A percentile compares a stretch with the other conserved stretches of the same genome.
These are phyloP conservation scores for Monosporascus cannonballus DNA, from an alignment of 2,329 filamentous ascomycete species.

Conservation along the genomic window DNA sequence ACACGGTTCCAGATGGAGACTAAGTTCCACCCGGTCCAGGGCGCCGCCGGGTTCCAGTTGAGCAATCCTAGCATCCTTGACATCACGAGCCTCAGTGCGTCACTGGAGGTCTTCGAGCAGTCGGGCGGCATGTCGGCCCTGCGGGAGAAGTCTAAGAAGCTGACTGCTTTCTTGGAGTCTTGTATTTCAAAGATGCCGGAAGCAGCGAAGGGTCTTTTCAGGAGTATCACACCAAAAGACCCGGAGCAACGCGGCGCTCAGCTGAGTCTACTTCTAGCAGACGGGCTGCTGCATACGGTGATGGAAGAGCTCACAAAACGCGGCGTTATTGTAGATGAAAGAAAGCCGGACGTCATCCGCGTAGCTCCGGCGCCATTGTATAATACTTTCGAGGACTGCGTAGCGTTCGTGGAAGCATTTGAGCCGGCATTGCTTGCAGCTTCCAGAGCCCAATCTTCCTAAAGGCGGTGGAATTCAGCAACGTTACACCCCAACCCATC, in stretches of 20 bases:
- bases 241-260: slow-evolving; percentile 64
- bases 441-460: slow-evolving; percentile 6
- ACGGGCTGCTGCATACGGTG: slow-evolving; percentile 56
- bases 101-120: slow-evolving; percentile 62
- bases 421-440: slow-evolving; percentile 19
- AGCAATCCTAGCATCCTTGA: slow-evolving; percentile 73
- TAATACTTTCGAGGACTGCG: slow-evolving; percentile 62
- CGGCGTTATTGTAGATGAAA: slow-evolving; percentile 67
- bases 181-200: slow-evolving; percentile 40
- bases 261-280: slow-evolving; percentile 53
- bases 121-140: slow-evolving; percentile 56
- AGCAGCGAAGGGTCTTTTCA: slow-evolving; percentile 35
- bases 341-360: slow-evolving; percentile 68
- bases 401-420: slow-evolving; percentile 47
- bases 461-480: background rate
- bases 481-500: background rate
- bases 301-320: slow-evolving; percentile 54
- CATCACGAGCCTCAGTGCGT: slow-evolving; percentile 62
- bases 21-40: slow-evolving; percentile 62
- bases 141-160: slow-evolving; percentile 56
- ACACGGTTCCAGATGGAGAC: slow-evolving; percentile 74
- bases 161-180: slow-evolving; percentile 65
- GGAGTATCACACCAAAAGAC: slow-evolving; percentile 60
- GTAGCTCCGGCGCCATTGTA: slow-evolving; percentile 72
- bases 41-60: slow-evolving; percentile 70